These are phyloP conservation scores for Torulaspora delbrueckii DNA, from an alignment of 805 yeast genomes.

Conservation along the genomic window DNA sequence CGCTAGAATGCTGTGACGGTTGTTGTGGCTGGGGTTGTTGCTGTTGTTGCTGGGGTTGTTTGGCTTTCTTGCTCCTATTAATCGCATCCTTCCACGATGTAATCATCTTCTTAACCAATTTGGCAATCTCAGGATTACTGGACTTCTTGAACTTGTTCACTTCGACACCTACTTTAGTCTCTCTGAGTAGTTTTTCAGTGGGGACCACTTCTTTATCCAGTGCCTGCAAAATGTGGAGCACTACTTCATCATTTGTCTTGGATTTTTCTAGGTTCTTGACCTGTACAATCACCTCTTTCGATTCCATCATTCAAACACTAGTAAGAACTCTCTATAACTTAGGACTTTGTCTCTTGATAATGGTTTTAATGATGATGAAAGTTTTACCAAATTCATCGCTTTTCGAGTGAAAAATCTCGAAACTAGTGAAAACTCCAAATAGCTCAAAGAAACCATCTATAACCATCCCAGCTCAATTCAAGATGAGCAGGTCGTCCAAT, in stretches of 20 bases:
- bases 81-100: conserved; percentile 88
- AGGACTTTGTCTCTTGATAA: neutral
- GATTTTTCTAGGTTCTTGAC: conserved; percentile 73
- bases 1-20: conserved; percentile 1
- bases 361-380: neutral
- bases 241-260: conserved; percentile 50
- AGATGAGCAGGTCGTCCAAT: conserved; percentile 16
- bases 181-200: conserved; percentile 75
- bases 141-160: conserved; percentile 82
- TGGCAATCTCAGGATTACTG: conserved; percentile 57
- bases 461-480: neutral
- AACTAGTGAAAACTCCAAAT: neutral
- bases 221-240: conserved; percentile 58
- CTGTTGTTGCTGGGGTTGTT: conserved; percentile 18
- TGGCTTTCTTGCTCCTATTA: conserved; percentile 49
- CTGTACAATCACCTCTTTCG: conserved; percentile 65
- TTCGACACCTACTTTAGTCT: conserved; percentile 95
- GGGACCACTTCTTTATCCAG: conserved; percentile 71
- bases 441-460: neutral
- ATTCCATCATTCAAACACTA: conserved; percentile 44
- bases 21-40: conserved; percentile 8
- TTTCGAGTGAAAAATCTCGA: conserved; percentile 3
- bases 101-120: conserved; percentile 76
- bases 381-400: conserved; percentile 5
- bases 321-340: neutral